Evolutionary conservation across 2,329 filamentous ascomycete genomes (phyloP), one percentile per base, ranked within the genome.

Genomic region (Talaromyces pinophilus): DNA sequence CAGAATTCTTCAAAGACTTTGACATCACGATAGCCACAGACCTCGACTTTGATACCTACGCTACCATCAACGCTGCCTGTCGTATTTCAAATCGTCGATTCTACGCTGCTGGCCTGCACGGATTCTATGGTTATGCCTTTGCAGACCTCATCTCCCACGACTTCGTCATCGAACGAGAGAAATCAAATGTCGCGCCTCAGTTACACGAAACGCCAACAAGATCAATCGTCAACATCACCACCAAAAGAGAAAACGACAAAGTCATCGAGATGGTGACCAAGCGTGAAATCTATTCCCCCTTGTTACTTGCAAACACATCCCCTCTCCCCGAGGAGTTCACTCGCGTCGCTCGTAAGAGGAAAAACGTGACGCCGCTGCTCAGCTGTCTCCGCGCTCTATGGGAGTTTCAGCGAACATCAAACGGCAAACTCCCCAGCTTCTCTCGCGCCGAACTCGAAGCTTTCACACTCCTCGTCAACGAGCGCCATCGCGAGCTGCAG

Each of bases 81-180:
- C 90, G 94, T 57, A 81, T 96, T 44, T 88, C 90, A 68, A 86
- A 87, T 69, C 87, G 88, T 59, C 89, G 93, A 11, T 97, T 97
- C 78, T 99, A 99, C 79, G 92, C 92, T 10, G 91, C 93, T 42
- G 90, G 89, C 61, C 87, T 90, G 2, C 92, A 97, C 75, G 95
- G 95, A 59, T 86, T 97, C 76, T 98, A 96, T 77, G 95, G 95
- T 65, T 99, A 92, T 81, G 91, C 97, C 70, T 99, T 99, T 77
- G 91, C 91, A 66, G 95, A 99, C 77, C 85, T 99, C 25, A 92
- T 97, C 71, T 86, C 89, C 73, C 95, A 99, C 77, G 89, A 93
- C 73, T 99, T 92, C 75, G 88, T 95, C 67, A 90, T 99, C 68
- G 90, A 96, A 81, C 89, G 95, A 66, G 88, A 92, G 68, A 89